Evolutionary conservation across 805 yeast genomes (phyloP).

Genomic region (Dipodascus geniculatus): DNA sequence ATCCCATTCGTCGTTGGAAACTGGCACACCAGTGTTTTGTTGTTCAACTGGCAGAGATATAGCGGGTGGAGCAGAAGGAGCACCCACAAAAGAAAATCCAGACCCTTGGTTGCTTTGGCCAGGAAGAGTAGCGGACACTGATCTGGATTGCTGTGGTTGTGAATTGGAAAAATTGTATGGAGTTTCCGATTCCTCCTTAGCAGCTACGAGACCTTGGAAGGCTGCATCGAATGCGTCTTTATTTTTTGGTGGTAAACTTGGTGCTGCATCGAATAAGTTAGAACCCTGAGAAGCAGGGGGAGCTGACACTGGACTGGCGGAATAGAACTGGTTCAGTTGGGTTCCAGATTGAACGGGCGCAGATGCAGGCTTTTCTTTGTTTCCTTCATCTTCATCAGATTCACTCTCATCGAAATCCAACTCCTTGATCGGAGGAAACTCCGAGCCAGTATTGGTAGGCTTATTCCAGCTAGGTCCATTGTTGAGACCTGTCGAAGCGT

Average conservation of each 20-base stretch:
- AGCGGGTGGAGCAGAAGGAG: slow-evolving; percentile 6
- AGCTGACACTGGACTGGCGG: slow-evolving; percentile 4
- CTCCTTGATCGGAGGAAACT: slow-evolving; percentile 20
- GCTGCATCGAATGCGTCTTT: slow-evolving; percentile 31
- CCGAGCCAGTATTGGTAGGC: slow-evolving; percentile 4
- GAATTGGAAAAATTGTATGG: not conserved
- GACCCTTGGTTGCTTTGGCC: not conserved
- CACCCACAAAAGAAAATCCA: slow-evolving; percentile 1
- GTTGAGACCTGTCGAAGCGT: slow-evolving; percentile 9
- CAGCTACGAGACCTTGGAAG: slow-evolving; percentile 34
- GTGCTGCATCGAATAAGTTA: not conserved
- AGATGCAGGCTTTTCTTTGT: slow-evolving; percentile 21
- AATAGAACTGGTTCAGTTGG: slow-evolving; percentile 15
- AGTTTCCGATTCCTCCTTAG: slow-evolving; percentile 19
- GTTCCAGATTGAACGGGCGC: slow-evolving; percentile 9
- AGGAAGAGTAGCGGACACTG: not conserved
- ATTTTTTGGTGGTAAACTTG: slow-evolving; percentile 4
- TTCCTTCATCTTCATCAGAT: slow-evolving; percentile 21
- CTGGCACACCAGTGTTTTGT: slow-evolving; percentile 8
- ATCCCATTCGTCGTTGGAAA: slow-evolving; percentile 74
- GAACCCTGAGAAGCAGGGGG: not conserved
- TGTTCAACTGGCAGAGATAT: slow-evolving; percentile 5
- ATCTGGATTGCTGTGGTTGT: slow-evolving; percentile 3
- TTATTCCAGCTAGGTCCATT: not conserved
- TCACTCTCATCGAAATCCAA: slow-evolving; percentile 15